These are phyloP conservation scores for Leccinum incarnatum DNA, from an alignment of 768 basidiomycete species.

Conservation along the genomic window DNA sequence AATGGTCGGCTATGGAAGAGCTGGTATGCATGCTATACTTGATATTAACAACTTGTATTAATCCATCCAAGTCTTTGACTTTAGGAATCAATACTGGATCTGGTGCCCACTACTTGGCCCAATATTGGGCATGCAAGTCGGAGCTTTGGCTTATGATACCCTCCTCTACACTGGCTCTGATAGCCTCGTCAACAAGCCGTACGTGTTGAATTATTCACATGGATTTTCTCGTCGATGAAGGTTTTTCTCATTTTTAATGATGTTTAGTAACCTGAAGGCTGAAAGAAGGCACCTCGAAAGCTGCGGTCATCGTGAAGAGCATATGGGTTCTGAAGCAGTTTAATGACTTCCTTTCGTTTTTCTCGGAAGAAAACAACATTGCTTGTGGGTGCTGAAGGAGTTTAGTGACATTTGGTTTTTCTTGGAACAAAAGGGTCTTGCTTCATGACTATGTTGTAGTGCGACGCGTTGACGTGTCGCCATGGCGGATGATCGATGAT, in stretches of 20 bases:
- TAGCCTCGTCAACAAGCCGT: constrained; percentile 54
- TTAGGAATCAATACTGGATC: constrained; percentile 42
- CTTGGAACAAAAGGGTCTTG: background rate
- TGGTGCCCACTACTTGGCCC: constrained; percentile 66
- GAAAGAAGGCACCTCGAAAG: constrained; percentile 15
- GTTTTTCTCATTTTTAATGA: background rate
- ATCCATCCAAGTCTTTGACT: background rate
- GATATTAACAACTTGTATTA: background rate
- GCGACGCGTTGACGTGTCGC: background rate
- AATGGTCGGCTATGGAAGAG: constrained; percentile 65
- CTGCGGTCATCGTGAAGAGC: constrained; percentile 3
- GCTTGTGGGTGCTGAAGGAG: background rate
- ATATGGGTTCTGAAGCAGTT: constrained; percentile 1
- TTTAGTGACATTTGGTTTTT: constrained; percentile 3
- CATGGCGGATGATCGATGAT: background rate
- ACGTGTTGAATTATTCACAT: constrained; percentile 2
- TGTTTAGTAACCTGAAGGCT: constrained; percentile 10
- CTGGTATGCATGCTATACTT: constrained; percentile 36
- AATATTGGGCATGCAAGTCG: constrained; percentile 56
- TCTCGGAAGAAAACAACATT: too few species aligned
- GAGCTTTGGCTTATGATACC: constrained; percentile 55
- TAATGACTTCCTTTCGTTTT: background rate
- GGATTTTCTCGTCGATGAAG: background rate
- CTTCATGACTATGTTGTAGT: background rate
- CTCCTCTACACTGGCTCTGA: constrained; percentile 57